Conservation (phyloP, 371 early-diverging fungal species). For the Apophysomyces ossiformis region DNA sequence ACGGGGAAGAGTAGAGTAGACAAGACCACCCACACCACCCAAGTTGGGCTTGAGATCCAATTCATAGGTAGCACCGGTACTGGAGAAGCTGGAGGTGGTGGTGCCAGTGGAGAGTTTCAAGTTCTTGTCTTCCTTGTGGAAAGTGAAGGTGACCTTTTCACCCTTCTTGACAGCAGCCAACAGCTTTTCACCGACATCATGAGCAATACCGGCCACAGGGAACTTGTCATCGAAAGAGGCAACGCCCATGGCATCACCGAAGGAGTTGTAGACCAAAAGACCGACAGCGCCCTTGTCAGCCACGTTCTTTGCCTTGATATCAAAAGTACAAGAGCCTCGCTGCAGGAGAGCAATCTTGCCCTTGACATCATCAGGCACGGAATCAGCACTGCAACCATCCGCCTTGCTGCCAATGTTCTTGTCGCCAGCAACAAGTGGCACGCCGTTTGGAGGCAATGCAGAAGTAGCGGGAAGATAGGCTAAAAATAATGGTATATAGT, state of each 20-base stretch:
- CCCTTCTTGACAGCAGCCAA: constrained; percentile 18
- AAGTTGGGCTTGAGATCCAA: constrained; percentile 54
- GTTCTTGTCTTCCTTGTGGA: constrained; percentile 8
- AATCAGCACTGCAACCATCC: constrained; percentile 20
- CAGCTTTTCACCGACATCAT: constrained; percentile 27
- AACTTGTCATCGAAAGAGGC: constrained; percentile 21
- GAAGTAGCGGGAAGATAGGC: background rate
- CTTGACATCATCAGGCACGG: constrained; percentile 25
- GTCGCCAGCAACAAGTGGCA: constrained; percentile 21
- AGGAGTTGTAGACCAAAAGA: constrained; percentile 46
- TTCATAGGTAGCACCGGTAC: constrained; percentile 47
- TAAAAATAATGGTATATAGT: no score
- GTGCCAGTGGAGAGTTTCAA: constrained; percentile 32
- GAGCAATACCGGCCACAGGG: constrained; percentile 40
- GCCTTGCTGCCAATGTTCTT: constrained; percentile 16
- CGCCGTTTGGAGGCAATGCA: constrained; percentile 14
- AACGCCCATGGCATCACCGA: constrained; percentile 17
- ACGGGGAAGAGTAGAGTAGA: constrained; percentile 65
- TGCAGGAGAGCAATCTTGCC: constrained; percentile 50
- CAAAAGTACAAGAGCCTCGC: constrained; percentile 63
- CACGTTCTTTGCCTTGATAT: constrained; percentile 47
- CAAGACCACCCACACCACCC: constrained; percentile 67
- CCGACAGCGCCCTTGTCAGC: constrained; percentile 55
- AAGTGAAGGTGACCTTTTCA: constrained; percentile 7
- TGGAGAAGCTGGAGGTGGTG: constrained; percentile 51